A percentile compares a stretch with the other conserved stretches of the same genome.
These are phyloP conservation scores for Flaveria sonorensis DNA, from an alignment of 129 eudicot species.

Conservation along the genomic window DNA sequence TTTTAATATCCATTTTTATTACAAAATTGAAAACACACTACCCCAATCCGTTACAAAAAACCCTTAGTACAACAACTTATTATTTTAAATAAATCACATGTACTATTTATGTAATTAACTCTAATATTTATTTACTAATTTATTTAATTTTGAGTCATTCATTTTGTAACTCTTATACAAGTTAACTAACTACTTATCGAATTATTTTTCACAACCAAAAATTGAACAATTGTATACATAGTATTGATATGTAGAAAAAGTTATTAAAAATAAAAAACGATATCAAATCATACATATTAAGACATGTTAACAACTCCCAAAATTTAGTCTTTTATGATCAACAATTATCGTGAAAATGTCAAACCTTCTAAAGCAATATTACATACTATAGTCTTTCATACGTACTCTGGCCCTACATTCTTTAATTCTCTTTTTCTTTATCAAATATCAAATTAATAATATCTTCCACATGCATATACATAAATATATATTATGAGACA, in stretches of 20 bases:
- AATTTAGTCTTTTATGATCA: conserved; percentile 12
- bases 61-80: too few relatives aligned
- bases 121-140: too few relatives aligned
- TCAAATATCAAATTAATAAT: not conserved
- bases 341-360: conserved; percentile 19
- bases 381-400: conserved; percentile 5
- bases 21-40: too few relatives aligned
- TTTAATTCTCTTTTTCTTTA: too few relatives aligned
- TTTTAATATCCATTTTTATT: too few relatives aligned
- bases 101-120: too few relatives aligned
- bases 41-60: too few relatives aligned
- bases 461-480: not conserved
- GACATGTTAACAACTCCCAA: conserved; percentile 5
- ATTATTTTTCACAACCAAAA: not conserved
- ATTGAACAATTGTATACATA: not conserved
- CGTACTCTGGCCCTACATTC: conserved; percentile 9
- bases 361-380: conserved; percentile 5
- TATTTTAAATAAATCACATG: too few relatives aligned
- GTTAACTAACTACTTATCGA: not conserved
- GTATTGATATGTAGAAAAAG: not conserved
- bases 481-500: not conserved
- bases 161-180: not conserved
- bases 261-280: not conserved
- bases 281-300: conserved; percentile 11
- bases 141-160: too few relatives aligned